Base-by-base conservation (phyloP, 78 protist genomes). In the Polysphondylium violaceum region DNA sequence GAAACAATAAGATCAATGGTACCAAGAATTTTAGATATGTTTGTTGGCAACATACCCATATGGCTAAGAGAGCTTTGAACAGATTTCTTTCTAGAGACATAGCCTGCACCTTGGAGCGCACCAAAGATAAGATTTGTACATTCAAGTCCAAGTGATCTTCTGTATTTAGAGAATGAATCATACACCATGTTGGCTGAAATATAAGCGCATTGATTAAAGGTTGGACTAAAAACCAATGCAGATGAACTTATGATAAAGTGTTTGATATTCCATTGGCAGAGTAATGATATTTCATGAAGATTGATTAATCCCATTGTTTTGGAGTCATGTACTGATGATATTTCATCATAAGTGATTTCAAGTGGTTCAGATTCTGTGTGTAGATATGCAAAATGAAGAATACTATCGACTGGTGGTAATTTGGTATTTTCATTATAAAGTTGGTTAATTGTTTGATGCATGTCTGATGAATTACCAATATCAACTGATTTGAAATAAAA, bases 241-340 rank as follows among this genome's bases (percentile, higher is more conserved):
- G 94, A 78, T 1, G 95, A 91, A 23, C 63, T 59, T 38, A 92
- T 50, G 23, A 95, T 53, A 47, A 90, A 87, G 50, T 76, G 33
- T 27, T 43, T 74, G 36, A 75, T 41, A 17, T 83, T 35, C 55
- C 60, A 50, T 41, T 25, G 8, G 11, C 38, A 23, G 25, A 31
- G 16, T 9, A 71, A 31, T 43, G 77, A 71, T 16, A 68, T 17
- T 7, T 69, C 23, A 68, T 94, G 96, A 16, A 94, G 65, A 55
- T 78, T 55, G 63, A 92, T 25, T 1, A 79, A 92, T 33, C 96
- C 96, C 19, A 90, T 36, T 5, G 93, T 61, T 67, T 94, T 94
- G 2, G 96, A 79, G n/a, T 29, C 64, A 25, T 50, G 67, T 11
- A n/a, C n/a, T n/a, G n/a, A n/a, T n/a, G n/a, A n/a, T n/a, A n/a